Evolutionary conservation across 768 basidiomycete species (phyloP).

Genomic region (Agrocybe pediades): DNA sequence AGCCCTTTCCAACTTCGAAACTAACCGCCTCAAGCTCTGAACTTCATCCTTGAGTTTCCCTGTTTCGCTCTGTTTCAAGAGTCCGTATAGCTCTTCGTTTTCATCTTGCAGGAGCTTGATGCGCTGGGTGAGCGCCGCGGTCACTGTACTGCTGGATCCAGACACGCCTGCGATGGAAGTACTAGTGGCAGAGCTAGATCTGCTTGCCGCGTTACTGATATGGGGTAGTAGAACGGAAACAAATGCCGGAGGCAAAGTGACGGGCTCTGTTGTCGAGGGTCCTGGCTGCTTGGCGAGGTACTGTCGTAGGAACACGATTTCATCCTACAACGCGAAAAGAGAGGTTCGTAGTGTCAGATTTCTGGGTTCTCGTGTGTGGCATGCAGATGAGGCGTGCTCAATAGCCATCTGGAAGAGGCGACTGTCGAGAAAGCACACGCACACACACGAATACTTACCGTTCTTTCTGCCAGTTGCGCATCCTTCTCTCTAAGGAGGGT

Average conservation of each 20-base stretch:
- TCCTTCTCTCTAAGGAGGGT: constrained; percentile 76
- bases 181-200: constrained; percentile 38
- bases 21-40: constrained; percentile 64
- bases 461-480: constrained; percentile 68
- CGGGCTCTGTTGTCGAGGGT: constrained; percentile 58
- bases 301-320: constrained; percentile 68
- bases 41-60: constrained; percentile 85
- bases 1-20: constrained; percentile 71
- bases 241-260: constrained; percentile 72
- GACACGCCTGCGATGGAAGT: neutral
- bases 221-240: constrained; percentile 72
- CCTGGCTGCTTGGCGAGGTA: constrained; percentile 63
- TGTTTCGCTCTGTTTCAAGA: constrained; percentile 74
- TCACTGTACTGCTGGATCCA: constrained; percentile 37
- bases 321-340: constrained; percentile 52
- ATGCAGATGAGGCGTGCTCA: neutral
- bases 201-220: constrained; percentile 44
- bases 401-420: neutral
- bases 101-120: constrained; percentile 78
- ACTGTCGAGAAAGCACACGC: neutral
- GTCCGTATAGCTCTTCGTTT: constrained; percentile 82
- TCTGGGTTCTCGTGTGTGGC: neutral
- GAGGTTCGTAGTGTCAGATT: neutral
- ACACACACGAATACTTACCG: constrained; percentile 62
- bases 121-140: constrained; percentile 76